Base-by-base conservation (phyloP, 2,329 filamentous ascomycete genomes). In the Alternaria gaisen region DNA sequence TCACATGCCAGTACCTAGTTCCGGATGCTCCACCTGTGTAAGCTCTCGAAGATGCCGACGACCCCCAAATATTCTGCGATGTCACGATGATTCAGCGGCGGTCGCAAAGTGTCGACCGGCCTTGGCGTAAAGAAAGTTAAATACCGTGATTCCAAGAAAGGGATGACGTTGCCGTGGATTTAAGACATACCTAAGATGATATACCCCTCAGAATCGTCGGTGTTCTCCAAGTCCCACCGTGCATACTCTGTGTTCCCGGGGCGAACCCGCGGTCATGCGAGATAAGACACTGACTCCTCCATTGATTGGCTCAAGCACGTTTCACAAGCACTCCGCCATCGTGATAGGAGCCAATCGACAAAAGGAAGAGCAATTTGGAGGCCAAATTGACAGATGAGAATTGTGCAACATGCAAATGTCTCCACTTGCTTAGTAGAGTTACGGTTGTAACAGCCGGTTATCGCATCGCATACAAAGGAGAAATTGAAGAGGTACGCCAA, bases 261-360 rank as follows among this genome's bases (percentile, higher is more conserved):
- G 47, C 22, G 22, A 42, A 12, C 24, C 34, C 47, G 26, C 40
- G 34, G 36, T 61, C 36, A 64, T 64, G 64, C 59, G 96, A 70
- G 72, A 75, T 73, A 73, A 75, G 67, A 64, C 64, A 66, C 50
- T 69, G 53, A 64, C 40, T 57, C 51, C 32, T 18, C 18, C 20
- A 40, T 48, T 66, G 60, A 72, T 70, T 68, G 70, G 70, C 43
- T 44, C 41, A 41, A 22, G 11, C 20, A n/a, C 34, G 47, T 56
- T 46, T 63, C 56, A 56, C 54, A 60, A 56, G 53, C 43, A 53
- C 53, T 30, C 52, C 54, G 42, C 51, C 55, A 56, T 60, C 44
- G 40, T 41, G 41, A 22, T 10, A 51, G 51, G 51, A 60, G 52
- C 40, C 47, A 55, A 67, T 58, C 34, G 20, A 46, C 65, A 36